These are phyloP conservation scores for Artomyces pyxidatus DNA, from an alignment of 768 basidiomycete species.

Conservation along the genomic window DNA sequence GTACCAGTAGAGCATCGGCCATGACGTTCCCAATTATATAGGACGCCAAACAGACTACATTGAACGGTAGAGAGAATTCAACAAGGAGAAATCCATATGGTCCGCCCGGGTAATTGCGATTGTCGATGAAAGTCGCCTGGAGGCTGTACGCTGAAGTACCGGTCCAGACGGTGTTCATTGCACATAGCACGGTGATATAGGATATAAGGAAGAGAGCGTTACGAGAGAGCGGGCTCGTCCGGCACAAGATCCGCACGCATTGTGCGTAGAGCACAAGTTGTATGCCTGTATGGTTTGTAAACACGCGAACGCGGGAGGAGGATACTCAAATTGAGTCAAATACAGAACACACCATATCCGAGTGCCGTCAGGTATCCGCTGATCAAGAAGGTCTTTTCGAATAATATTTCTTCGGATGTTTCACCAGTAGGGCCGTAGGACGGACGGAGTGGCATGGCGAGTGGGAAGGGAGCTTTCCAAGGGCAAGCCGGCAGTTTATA, in stretches of 20 bases:
- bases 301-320: background rate
- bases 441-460: too few relatives aligned
- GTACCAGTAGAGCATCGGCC: background rate
- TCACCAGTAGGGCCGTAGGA: background rate
- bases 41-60: background rate
- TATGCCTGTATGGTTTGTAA: background rate
- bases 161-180: background rate
- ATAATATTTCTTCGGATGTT: background rate
- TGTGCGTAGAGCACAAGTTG: background rate
- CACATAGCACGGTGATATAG: background rate
- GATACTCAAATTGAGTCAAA: background rate
- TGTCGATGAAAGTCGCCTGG: background rate
- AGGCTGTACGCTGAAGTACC: background rate
- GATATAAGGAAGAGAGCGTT: background rate
- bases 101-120: background rate
- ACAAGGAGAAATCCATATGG: background rate
- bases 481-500: too few relatives aligned
- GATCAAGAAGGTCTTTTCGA: background rate
- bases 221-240: background rate
- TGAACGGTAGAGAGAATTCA: background rate
- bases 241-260: background rate
- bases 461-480: too few relatives aligned
- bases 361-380: background rate
- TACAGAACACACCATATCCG: background rate
- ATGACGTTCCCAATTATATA: background rate